These are phyloP conservation scores for Blepharisma japonicum DNA, from an alignment of 73 alveolate species.

Conservation along the genomic window DNA sequence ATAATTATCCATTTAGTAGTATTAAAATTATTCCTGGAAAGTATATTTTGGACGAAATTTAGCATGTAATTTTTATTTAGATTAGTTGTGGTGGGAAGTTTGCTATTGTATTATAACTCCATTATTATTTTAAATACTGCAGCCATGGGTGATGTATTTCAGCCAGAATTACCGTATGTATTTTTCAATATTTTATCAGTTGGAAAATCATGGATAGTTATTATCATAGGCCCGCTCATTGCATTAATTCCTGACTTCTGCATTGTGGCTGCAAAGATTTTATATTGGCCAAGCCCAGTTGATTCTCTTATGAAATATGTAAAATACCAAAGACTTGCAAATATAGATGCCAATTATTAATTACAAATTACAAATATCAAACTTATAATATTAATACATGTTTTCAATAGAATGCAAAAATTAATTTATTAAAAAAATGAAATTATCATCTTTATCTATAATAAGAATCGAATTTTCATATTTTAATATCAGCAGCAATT, in stretches of 20 bases:
- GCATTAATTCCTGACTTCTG: conserved; percentile 15
- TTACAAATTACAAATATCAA: too few species aligned
- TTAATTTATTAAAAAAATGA: too few species aligned
- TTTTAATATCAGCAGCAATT: too few species aligned
- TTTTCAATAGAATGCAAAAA: too few species aligned
- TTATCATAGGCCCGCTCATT: neutral
- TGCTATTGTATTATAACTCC: conserved; percentile 41
- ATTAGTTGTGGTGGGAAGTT: conserved; percentile 30
- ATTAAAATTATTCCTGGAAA: neutral
- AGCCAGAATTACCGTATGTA: conserved; percentile 50
- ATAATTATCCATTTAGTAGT: neutral
- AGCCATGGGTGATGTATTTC: conserved; percentile 44
- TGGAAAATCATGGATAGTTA: conserved; percentile 28
- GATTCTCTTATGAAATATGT: neutral
- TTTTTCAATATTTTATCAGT: conserved; percentile 40
- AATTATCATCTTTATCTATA: too few species aligned
- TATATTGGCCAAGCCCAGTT: neutral
- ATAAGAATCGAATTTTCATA: too few species aligned
- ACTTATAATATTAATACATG: too few species aligned
- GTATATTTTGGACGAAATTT: neutral
- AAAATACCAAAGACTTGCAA: neutral
- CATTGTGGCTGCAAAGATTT: neutral
- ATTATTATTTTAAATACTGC: conserved; percentile 37
- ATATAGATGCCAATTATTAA: too few species aligned
- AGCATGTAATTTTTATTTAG: conserved; percentile 56